Conservation (phyloP, 371 early-diverging fungal genomes). For the Mucor piriformis region DNA sequence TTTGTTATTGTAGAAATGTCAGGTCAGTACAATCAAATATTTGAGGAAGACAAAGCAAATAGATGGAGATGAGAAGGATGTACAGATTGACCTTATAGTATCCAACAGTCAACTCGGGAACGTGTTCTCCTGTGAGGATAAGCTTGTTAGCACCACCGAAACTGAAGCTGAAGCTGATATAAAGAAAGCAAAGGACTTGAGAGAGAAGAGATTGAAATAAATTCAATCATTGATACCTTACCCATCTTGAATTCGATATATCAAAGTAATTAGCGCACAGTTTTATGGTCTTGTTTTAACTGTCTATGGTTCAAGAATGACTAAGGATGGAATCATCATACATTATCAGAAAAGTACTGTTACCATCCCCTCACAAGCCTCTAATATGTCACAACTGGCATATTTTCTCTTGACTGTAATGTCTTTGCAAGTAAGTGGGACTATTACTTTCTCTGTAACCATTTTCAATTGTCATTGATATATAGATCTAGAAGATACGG, state of each 20-base stretch:
- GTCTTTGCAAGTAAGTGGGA: slow-evolving; percentile 17
- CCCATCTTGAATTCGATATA: slow-evolving; percentile 7
- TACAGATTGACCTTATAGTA: slow-evolving; percentile 12
- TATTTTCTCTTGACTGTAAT: slow-evolving; percentile 10
- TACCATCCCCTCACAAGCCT: background rate
- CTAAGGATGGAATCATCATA: slow-evolving; percentile 12
- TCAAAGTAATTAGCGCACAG: slow-evolving; percentile 21
- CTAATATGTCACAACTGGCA: slow-evolving; percentile 8
- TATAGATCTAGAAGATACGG: background rate
- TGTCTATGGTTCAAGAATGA: slow-evolving; percentile 18
- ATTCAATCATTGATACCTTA: slow-evolving; percentile 7
- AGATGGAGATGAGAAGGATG: slow-evolving; percentile 12
- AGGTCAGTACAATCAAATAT: slow-evolving; percentile 18
- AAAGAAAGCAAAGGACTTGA: slow-evolving; percentile 8
- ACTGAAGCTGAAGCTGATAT: slow-evolving; percentile 13
- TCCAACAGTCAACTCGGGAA: slow-evolving; percentile 15
- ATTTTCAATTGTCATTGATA: slow-evolving; percentile 8
- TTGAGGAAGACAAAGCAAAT: slow-evolving; percentile 19
- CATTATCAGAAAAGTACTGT: slow-evolving; percentile 15
- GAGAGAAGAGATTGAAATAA: slow-evolving; percentile 13
- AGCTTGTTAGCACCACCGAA: slow-evolving; percentile 10
- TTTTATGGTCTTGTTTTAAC: slow-evolving; percentile 8
- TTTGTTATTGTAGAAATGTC: slow-evolving; percentile 3
- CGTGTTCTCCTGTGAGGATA: slow-evolving; percentile 18
- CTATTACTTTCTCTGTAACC: slow-evolving; percentile 1